Base-by-base conservation (phyloP, 2,329 filamentous ascomycete genomes). In the Alternaria tenuissima region DNA sequence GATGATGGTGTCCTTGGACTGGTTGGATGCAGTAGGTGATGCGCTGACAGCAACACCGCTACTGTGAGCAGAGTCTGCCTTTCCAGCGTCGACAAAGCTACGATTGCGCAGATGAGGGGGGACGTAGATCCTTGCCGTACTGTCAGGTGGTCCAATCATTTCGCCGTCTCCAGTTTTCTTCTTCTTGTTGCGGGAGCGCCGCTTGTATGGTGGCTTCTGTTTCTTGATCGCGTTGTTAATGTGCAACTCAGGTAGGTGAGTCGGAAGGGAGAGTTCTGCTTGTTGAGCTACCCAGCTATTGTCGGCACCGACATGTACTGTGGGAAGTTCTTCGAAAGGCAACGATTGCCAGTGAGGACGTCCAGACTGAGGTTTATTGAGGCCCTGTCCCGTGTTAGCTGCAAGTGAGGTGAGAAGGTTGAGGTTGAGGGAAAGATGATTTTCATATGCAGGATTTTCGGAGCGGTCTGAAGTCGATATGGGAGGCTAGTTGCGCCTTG, bases 51-150 rank as follows among this genome's bases (percentile, higher is more conserved):
- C 48, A 16, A 43, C 34, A 12, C 47, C 34, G 20, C 49, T 38
- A 9, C 36, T 57, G 24, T 55, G 36, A 16, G 47, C 57, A 18
- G 58, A 41, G 38, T 65, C 48, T 42, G n/a, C n/a, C 39, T 57
- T 63, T 7, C 44, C 24, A 12, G 18, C 36, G 18, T 47, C 44
- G 48, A 39, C 46, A 30, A 52, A 28, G 44, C 22, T 32, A 34
- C 36, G 54, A 52, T 66, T 69, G 49, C 71, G 73, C 39, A 71
- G 6, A 47, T 75, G 73, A 9, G 71, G 71, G 14, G 73, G 70
- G 18, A 74, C 24, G n/a, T 62, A 73, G 2, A 49, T 62, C 28
- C 57, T 53, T 7, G 48, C 63, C 30, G 53, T 53, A 16, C 51
- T 49, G 7, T 58, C 28, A 8, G 49, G 52, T 9, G 38, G 28